A percentile compares a stretch with the other conserved stretches of the same genome.
phyloP scores from a whole-genome alignment of 306 rosid genomes.

The Corylus americana region DNA sequence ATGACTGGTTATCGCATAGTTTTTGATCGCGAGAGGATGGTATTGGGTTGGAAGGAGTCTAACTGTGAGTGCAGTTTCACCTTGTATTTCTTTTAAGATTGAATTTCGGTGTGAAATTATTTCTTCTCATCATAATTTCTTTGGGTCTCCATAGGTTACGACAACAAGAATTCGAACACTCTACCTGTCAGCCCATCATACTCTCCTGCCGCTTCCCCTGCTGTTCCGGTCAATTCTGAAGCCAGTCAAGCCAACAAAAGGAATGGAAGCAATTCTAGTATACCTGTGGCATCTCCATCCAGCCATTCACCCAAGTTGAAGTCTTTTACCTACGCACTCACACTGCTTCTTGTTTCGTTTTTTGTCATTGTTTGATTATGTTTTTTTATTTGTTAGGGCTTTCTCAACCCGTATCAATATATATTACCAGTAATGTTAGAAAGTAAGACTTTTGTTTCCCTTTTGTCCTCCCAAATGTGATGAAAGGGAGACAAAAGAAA shows the following conservation, averaged over 20 bases:
- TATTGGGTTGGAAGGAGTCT: slow-evolving; percentile 72
- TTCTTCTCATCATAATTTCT: not conserved
- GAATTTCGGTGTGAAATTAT: not conserved
- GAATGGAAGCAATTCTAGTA: slow-evolving; percentile 18
- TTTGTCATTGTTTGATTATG: slow-evolving; percentile 48
- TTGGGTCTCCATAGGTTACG: slow-evolving; percentile 53
- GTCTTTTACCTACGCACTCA: slow-evolving; percentile 30
- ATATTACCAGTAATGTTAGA: too few species aligned
- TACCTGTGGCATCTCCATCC: slow-evolving; percentile 17
- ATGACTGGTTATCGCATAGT: slow-evolving; percentile 82
- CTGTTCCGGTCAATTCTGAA: slow-evolving; percentile 44
- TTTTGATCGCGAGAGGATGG: slow-evolving; percentile 75
- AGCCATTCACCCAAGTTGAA: slow-evolving; percentile 40
- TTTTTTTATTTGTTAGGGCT: slow-evolving; percentile 15
- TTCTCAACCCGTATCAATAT: not conserved
- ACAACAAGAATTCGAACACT: slow-evolving; percentile 33
- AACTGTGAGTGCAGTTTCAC: slow-evolving; percentile 57
- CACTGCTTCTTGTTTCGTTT: slow-evolving; percentile 32
- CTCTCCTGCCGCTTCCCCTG: slow-evolving; percentile 47
- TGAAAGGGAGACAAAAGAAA: too few species aligned
- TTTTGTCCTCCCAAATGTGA: too few species aligned
- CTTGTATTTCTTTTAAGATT: not conserved
- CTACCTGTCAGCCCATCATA: slow-evolving; percentile 35
- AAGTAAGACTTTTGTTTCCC: too few species aligned
- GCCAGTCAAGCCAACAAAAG: slow-evolving; percentile 46